These are phyloP conservation scores for Myrmaecium sp. DNA, from an alignment of 2,329 filamentous ascomycete species.

Conservation along the genomic window DNA sequence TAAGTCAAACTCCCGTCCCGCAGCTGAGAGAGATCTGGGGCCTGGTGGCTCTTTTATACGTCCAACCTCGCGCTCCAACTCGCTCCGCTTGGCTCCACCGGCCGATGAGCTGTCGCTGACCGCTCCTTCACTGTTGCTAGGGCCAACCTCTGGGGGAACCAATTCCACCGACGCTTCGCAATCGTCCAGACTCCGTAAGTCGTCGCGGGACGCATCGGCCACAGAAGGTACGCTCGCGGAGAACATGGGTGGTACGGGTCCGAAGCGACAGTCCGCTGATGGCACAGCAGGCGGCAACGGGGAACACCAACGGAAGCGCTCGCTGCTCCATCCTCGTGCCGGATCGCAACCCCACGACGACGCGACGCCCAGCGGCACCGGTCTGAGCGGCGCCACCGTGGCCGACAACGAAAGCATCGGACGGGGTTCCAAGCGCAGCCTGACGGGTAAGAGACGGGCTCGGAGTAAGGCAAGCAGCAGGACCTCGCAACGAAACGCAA, in stretches of 20 bases:
- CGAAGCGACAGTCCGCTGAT: constrained; percentile 7
- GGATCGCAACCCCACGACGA: constrained; percentile 15
- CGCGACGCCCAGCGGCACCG: constrained; percentile 20
- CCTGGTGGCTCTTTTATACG: constrained; percentile 6
- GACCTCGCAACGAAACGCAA: constrained; percentile 22
- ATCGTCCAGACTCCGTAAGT: constrained; percentile 2
- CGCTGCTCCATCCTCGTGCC: constrained; percentile 18
- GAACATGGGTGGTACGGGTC: constrained; percentile 6
- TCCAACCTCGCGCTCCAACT: constrained; percentile 6
- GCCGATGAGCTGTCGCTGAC: constrained; percentile 4
- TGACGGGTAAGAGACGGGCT: constrained; percentile 26
- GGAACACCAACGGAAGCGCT: constrained; percentile 19
- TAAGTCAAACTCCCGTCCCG: constrained; percentile 9
- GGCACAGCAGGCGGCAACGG: constrained; percentile 7
- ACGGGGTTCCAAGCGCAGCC: constrained; percentile 28
- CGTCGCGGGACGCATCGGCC: constrained; percentile 8
- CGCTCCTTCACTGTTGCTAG: not conserved
- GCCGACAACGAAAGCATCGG: constrained; percentile 27
- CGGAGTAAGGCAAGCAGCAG: constrained; percentile 30
- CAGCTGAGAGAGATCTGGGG: not conserved
- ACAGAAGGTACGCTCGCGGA: constrained; percentile 7
- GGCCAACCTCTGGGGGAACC: constrained; percentile 2
- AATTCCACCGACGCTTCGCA: constrained; percentile 1
- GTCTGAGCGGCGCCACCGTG: constrained; percentile 27
- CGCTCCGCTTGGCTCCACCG: constrained; percentile 8